Base-by-base conservation (phyloP, 768 basidiomycete species). In the Leccinum pellstonianum region DNA sequence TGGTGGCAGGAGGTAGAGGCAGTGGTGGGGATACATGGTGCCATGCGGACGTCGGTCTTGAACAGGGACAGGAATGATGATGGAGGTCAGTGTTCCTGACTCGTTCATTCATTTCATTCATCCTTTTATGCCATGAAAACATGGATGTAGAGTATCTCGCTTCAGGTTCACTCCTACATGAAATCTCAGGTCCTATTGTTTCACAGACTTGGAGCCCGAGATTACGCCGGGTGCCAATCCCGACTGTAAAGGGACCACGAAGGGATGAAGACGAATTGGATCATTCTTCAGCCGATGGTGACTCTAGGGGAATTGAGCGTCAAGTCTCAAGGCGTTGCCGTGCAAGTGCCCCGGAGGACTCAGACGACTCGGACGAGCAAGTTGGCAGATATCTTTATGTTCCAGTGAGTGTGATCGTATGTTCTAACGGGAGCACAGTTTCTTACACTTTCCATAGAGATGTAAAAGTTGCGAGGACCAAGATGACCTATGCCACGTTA, bases 1-100 rank as follows among this genome's bases (percentile, higher is more conserved):
- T 65, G 64, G 64, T 66, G 64, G 64, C 23, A 8, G 12, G 27
- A 41, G 3, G 3, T 55, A 8, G 51, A 47, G 14, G 38, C 35
- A 46, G 43, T 17, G 43, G 17, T 46, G 14, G 17, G 43, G 14
- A 37, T n/a, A 6, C 43, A 3, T 11, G 10, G 19, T 46, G 43
- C 8, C 17, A 46, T 15, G 43, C 43, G 35, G 33, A 33, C 33
- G 35, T 37, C 35, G 14, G 35, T 37, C 14, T 14, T 14, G 35
- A 2, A 37, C 14, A 37, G 33, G 33, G 4, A 43, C 15, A 14
- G 43, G 14, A 4, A 19, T 6, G 43, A 11, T 46, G 43, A 46
- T 46, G 43, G 31, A 9, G 10, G 53, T 19, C 9, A 17, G 23
- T 38, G 21, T 37, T 37, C 35, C 35, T 15, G 35, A 15, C 35